Percentiles rank a stretch among this genome's conserved stretches.
Conservation (phyloP, 225 moss, liverwort and hornwort species). For the Asterella californica region DNA sequence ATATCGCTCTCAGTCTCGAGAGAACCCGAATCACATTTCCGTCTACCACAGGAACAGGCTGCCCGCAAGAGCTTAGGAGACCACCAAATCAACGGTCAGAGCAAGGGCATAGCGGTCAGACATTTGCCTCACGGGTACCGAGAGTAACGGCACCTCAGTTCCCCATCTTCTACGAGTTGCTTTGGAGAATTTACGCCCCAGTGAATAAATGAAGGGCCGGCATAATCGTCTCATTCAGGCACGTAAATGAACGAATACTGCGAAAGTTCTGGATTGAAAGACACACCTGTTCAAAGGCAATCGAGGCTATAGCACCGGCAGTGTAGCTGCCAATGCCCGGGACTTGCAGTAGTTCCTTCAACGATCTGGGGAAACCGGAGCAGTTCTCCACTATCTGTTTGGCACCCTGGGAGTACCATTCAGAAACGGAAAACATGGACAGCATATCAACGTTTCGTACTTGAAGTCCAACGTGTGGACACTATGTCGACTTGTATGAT, state of each 20-base stretch:
- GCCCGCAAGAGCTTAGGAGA: conserved; percentile 24
- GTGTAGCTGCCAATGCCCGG: conserved; percentile 95
- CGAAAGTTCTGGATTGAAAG: background rate
- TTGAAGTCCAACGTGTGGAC: background rate
- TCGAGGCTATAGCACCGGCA: conserved; percentile 93
- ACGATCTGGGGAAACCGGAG: conserved; percentile 67
- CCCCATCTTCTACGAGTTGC: background rate
- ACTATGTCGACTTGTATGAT: too few species aligned
- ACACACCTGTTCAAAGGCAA: conserved; percentile 66
- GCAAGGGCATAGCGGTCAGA: background rate
- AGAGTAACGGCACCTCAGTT: background rate
- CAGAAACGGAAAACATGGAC: too few species aligned
- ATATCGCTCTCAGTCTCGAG: conserved; percentile 76
- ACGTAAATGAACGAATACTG: too few species aligned
- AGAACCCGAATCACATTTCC: conserved; percentile 94
- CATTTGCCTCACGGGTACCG: background rate
- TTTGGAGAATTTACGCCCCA: background rate
- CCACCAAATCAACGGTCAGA: background rate
- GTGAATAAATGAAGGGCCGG: background rate
- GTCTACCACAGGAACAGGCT: conserved; percentile 95
- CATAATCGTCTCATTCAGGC: background rate
- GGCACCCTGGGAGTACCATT: conserved; percentile 57
- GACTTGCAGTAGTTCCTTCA: conserved; percentile 63
- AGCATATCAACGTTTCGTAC: background rate
- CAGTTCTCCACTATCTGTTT: conserved; percentile 56